Conservation (phyloP, 495 filamentous ascomycete genomes). For the Recurvomyces mirabilis region DNA sequence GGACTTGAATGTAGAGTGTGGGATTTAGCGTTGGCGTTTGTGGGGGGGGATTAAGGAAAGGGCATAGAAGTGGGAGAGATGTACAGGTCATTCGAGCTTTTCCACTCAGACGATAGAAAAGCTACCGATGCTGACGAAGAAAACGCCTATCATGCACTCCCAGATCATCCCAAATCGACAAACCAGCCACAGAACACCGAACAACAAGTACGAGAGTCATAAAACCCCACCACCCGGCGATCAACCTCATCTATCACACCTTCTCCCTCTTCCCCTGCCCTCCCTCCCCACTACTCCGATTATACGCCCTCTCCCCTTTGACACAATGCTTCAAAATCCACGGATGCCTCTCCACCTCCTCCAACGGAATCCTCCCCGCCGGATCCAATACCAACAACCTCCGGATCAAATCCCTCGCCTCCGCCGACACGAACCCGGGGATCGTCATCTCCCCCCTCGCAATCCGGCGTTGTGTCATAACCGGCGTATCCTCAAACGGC, state of each 20-base stretch:
- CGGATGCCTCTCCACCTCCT: conserved; percentile 80
- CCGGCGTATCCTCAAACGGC: conserved; percentile 88
- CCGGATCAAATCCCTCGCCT: conserved; percentile 87
- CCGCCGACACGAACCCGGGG: conserved; percentile 77
- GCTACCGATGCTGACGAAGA: no score
- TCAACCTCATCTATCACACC: neutral
- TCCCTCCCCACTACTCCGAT: conserved; percentile 13
- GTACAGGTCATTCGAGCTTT: no score
- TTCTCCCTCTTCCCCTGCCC: conserved; percentile 10
- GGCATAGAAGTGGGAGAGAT: no score
- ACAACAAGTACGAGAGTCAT: no score
- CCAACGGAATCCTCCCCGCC: conserved; percentile 80
- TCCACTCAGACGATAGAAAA: no score
- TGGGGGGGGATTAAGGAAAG: no score
- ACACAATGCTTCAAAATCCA: conserved; percentile 97
- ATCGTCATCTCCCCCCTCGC: conserved; percentile 83
- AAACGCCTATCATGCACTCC: no score
- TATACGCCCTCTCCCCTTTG: conserved; percentile 52
- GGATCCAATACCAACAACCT: conserved; percentile 88
- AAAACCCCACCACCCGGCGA: neutral
- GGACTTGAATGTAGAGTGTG: neutral
- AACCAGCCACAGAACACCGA: no score
- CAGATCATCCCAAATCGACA: no score
- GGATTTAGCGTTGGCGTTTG: no score
- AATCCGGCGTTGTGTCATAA: conserved; percentile 91